phyloP scores from a whole-genome alignment of 192 early-diverging fungal genomes.

The Coemansia sp. region DNA sequence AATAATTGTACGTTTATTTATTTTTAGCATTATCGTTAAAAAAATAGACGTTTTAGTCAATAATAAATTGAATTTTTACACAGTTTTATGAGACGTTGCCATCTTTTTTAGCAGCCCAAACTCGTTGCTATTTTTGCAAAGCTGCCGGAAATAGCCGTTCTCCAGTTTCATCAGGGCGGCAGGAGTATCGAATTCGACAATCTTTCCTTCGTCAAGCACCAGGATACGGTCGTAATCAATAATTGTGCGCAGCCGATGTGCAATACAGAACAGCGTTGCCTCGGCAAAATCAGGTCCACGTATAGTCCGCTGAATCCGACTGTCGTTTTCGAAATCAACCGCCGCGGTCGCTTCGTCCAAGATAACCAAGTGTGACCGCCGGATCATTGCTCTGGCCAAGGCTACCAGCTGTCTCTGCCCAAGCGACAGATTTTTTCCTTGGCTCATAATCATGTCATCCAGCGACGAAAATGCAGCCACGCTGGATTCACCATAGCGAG shows the following conservation, averaged over 20 bases:
- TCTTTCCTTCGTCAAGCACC: slow-evolving; percentile 71
- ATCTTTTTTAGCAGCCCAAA: slow-evolving; percentile 40
- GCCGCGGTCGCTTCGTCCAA: slow-evolving; percentile 87
- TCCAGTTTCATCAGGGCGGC: slow-evolving; percentile 55
- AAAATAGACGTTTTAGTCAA: too few species aligned
- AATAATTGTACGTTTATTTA: too few species aligned
- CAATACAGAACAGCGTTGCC: slow-evolving; percentile 83
- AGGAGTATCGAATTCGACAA: slow-evolving; percentile 82
- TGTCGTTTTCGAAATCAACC: slow-evolving; percentile 84
- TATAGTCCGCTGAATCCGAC: slow-evolving; percentile 80
- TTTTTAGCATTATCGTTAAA: too few species aligned
- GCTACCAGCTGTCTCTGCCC: slow-evolving; percentile 76
- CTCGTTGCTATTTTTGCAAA: slow-evolving; percentile 79
- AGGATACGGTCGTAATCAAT: slow-evolving; percentile 81
- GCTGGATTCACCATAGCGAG: background rate
- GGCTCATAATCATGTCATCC: slow-evolving; percentile 48
- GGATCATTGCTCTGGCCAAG: slow-evolving; percentile 70
- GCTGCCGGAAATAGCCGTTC: slow-evolving; percentile 59
- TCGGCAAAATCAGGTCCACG: slow-evolving; percentile 63
- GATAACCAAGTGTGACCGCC: slow-evolving; percentile 64
- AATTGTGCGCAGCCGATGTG: slow-evolving; percentile 82
- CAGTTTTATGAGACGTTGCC: background rate
- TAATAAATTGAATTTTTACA: too few species aligned
- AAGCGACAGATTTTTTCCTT: slow-evolving; percentile 74
- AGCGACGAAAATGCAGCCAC: slow-evolving; percentile 9